Percentiles rank a stretch among this genome's conserved stretches.
Conservation (phyloP, 495 filamentous ascomycete genomes). For the Daldinia decipiens region DNA sequence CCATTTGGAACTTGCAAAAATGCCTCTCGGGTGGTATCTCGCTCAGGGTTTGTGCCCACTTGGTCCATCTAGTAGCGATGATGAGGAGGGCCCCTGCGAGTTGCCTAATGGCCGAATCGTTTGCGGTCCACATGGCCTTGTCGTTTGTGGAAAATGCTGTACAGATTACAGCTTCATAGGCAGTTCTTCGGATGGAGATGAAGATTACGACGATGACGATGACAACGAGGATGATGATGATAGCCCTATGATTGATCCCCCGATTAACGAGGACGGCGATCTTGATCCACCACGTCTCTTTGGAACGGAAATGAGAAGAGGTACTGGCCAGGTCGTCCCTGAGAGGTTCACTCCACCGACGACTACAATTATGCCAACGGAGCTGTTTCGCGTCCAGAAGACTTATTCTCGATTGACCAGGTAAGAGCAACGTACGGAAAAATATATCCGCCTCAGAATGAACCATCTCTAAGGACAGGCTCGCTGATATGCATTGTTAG, state of each 20-base stretch:
- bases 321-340: constrained; percentile 46
- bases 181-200: neutral
- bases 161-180: neutral
- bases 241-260: too few relatives aligned
- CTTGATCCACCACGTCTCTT: too few relatives aligned
- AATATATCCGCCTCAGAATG: neutral
- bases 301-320: constrained; percentile 26
- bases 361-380: constrained; percentile 25
- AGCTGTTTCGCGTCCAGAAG: constrained; percentile 37
- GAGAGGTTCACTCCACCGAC: constrained; percentile 46
- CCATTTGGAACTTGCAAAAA: constrained; percentile 8
- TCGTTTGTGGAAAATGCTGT: neutral
- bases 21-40: constrained; percentile 28
- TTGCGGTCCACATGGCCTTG: constrained; percentile 41
- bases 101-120: constrained; percentile 44
- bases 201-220: too few relatives aligned
- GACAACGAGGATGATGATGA: too few relatives aligned
- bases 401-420: constrained; percentile 14
- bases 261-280: too few relatives aligned
- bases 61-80: constrained; percentile 28
- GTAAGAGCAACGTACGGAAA: constrained; percentile 16
- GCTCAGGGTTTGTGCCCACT: constrained; percentile 24
- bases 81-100: constrained; percentile 45
- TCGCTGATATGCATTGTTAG: constrained; percentile 31
- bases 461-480: constrained; percentile 3